These are phyloP conservation scores for Westerdykella ornata DNA, from an alignment of 2,329 filamentous ascomycete genomes.

Conservation along the genomic window DNA sequence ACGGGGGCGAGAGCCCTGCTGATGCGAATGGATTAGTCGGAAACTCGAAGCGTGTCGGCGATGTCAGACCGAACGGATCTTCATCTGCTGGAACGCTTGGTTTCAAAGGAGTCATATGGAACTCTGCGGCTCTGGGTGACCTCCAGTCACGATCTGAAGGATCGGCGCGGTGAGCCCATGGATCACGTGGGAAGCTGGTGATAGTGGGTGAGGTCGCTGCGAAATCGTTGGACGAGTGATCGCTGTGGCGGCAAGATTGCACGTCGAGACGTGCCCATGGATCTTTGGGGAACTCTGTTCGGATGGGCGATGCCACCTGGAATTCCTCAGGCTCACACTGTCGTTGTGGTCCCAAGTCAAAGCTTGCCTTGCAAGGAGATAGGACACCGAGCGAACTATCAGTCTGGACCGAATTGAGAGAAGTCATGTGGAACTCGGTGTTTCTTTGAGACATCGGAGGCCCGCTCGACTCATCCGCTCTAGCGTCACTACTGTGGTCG, in stretches of 20 bases:
- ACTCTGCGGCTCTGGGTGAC: slow-evolving; percentile 31
- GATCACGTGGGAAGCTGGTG: too few species aligned
- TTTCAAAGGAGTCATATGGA: slow-evolving; percentile 35
- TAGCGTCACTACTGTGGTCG: too few species aligned
- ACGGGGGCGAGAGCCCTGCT: slow-evolving; percentile 11
- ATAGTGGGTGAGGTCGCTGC: slow-evolving; percentile 7
- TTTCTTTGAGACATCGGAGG: slow-evolving; percentile 23
- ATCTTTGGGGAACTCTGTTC: slow-evolving; percentile 33
- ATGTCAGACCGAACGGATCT: slow-evolving; percentile 35
- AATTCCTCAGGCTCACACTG: slow-evolving; percentile 2
- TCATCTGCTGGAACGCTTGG: slow-evolving; percentile 27
- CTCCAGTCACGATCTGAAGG: slow-evolving; percentile 28
- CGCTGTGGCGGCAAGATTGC: too few species aligned
- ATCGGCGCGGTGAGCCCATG: too few species aligned
- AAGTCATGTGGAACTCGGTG: slow-evolving; percentile 16
- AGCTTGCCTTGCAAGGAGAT: slow-evolving; percentile 16
- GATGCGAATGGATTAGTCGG: slow-evolving; percentile 23
- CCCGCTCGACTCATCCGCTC: slow-evolving; percentile 8
- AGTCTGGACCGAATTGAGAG: slow-evolving; percentile 3
- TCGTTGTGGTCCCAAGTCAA: slow-evolving; percentile 7
- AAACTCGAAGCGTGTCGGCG: slow-evolving; percentile 40
- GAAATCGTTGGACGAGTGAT: slow-evolving; percentile 13
- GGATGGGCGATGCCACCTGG: slow-evolving; percentile 35
- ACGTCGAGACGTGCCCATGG: slow-evolving; percentile 12
- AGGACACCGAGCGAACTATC: slow-evolving; percentile 16